Evolutionary conservation across 257 asterid species (phyloP), one percentile per base, ranked within the genome.

Genomic region (Jacaranda copaia): DNA sequence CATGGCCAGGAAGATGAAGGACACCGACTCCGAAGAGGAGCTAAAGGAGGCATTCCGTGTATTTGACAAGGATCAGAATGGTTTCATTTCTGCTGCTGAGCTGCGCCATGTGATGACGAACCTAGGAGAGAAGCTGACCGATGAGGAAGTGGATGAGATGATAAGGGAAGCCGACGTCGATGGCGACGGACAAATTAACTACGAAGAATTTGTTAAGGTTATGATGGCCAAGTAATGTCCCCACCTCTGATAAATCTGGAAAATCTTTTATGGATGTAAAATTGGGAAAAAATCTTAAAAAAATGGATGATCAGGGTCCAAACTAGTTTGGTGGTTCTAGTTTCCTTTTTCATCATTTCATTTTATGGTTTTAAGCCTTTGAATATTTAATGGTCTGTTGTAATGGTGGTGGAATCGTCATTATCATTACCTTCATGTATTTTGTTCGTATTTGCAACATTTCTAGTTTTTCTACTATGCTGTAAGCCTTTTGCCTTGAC

Each of bases 1-100:
- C 79, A 88, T 88, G 92, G 89, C 90, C n/a, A 77, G 85, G 70
- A 88, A 88, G 60, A 88, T 86, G 93, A 86, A 88, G 88, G 93
- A 88, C 80, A 86, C 90, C 0, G 92, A 88, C 70, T 88, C 92
- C 11, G 92, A 88, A 84, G 92, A 88, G 84, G 92, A 88, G 79
- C 87, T 88, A 70, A 88, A 88, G 74, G 92, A 86, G 83, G 92
- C 91, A 2, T 87, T 87, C 82, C 88, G 91, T 12, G 91, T 85
- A n/a, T 87, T 87, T 9, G 91, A 87, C 85, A 87, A 87, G 84
- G 91, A 87, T 75, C 91, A 87, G 57, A 87, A 87, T 36, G 91
- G 91, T 49, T 87, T 87, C 82, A 87, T 87, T 48, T 87, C 91
- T 8, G 91, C 91, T 55, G 91, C 89, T 3, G 91, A 84, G 85